Evolutionary conservation across 495 filamentous ascomycete genomes (phyloP).

Genomic region (Saxophila tyrrhenica): DNA sequence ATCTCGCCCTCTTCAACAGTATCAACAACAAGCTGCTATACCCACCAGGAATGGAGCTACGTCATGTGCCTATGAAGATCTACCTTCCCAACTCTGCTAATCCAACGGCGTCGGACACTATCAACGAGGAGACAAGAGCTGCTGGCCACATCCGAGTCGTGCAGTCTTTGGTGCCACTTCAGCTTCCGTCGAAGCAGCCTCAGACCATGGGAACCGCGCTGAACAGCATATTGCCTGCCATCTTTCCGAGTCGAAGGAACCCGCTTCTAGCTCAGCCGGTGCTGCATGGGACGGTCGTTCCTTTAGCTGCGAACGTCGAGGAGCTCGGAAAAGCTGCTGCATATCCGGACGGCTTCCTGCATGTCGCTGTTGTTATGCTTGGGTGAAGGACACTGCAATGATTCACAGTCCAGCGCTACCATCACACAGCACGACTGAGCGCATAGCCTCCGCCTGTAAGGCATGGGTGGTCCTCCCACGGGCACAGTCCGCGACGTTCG

Average conservation of each 20-base stretch:
- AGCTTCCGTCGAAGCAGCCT: conserved; percentile 35
- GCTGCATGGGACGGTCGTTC: conserved; percentile 75
- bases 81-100: conserved; percentile 63
- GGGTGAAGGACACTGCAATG: conserved; percentile 29
- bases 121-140: conserved; percentile 38
- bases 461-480: no score
- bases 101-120: conserved; percentile 22
- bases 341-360: conserved; percentile 88
- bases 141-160: conserved; percentile 37
- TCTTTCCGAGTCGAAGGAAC: conserved; percentile 81
- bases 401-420: no score
- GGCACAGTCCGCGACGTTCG: no score
- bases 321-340: conserved; percentile 70
- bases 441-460: no score
- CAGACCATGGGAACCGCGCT: conserved; percentile 78
- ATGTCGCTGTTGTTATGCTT: conserved; percentile 74
- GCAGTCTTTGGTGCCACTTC: conserved; percentile 27
- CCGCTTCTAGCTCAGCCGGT: conserved; percentile 85
- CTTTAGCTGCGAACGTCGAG: conserved; percentile 71
- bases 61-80: conserved; percentile 72
- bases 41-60: conserved; percentile 55
- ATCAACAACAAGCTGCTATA: conserved; percentile 73
- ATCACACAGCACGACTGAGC: no score
- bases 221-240: conserved; percentile 59
- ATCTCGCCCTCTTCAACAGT: conserved; percentile 57